These are phyloP conservation scores for Claviceps cyperi DNA, from an alignment of 2,329 filamentous ascomycete species.

Conservation along the genomic window DNA sequence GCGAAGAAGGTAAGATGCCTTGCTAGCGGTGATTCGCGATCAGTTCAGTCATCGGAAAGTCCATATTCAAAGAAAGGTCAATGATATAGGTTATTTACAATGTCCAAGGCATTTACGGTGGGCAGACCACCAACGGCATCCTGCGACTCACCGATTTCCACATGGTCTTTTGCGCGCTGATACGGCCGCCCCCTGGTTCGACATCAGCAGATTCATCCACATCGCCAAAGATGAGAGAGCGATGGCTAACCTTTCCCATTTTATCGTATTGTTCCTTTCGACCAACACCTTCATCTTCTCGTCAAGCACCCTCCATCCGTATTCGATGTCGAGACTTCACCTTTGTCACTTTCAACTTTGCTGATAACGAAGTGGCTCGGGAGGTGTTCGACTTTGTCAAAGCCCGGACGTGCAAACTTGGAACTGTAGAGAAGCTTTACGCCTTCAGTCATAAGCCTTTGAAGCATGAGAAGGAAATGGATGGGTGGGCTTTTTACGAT, in stretches of 20 bases:
- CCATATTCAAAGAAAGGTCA: not conserved
- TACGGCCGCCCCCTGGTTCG: constrained; percentile 15
- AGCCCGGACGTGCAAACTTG: constrained; percentile 64
- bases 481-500: constrained; percentile 79
- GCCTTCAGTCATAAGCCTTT: constrained; percentile 76
- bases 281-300: constrained; percentile 53
- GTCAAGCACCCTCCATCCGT: constrained; percentile 67
- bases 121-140: constrained; percentile 40
- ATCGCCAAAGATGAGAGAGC: constrained; percentile 39
- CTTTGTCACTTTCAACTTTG: constrained; percentile 83
- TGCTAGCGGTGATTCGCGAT: not conserved
- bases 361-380: constrained; percentile 56
- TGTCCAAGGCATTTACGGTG: constrained; percentile 45
- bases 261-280: constrained; percentile 68
- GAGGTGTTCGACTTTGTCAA: constrained; percentile 83
- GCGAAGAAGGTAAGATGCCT: constrained; percentile 23
- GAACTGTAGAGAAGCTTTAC: constrained; percentile 75
- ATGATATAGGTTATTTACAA: constrained; percentile 33
- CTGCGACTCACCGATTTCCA: constrained; percentile 50
- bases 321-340: constrained; percentile 87
- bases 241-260: constrained; percentile 92
- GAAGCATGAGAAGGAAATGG: constrained; percentile 55
- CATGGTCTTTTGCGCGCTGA: constrained; percentile 36
- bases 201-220: constrained; percentile 8
- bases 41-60: not conserved